Percentiles rank a stretch among this genome's conserved stretches.
Conservation (phyloP, 495 filamentous ascomycete genomes). For the Talaromyces borbonicus region DNA sequence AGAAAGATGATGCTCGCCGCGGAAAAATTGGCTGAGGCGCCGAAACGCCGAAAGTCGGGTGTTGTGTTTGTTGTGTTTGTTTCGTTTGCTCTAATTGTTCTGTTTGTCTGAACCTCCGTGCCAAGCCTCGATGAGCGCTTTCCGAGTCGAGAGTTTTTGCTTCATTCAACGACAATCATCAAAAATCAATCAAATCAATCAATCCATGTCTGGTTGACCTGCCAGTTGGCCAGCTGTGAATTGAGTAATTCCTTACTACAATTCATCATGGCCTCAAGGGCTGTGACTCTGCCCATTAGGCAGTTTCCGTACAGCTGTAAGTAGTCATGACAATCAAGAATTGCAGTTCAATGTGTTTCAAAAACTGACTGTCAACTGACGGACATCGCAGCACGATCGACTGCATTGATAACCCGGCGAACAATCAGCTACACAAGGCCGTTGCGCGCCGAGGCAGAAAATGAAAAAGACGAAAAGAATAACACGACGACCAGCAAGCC, state of each 20-base stretch:
- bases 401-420: conserved; percentile 28
- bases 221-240: too few relatives aligned
- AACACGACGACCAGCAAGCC: conserved; percentile 8
- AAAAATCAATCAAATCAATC: background rate
- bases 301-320: conserved; percentile 33
- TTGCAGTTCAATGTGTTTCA: too few relatives aligned
- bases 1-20: background rate
- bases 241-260: background rate
- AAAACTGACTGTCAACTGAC: conserved; percentile 3
- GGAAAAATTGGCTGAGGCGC: background rate
- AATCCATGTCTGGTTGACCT: too few relatives aligned
- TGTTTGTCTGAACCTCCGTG: conserved; percentile 1
- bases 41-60: conserved; percentile 1
- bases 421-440: conserved; percentile 27
- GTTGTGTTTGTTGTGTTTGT: background rate
- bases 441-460: conserved; percentile 23
- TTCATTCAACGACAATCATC: background rate
- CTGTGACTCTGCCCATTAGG: conserved; percentile 27
- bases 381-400: conserved; percentile 5
- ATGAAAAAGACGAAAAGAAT: conserved; percentile 9
- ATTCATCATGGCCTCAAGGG: conserved; percentile 31
- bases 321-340: too few relatives aligned
- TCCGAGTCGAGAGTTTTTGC: background rate
- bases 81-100: background rate
- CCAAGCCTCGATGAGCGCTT: background rate